Evolutionary conservation across 2,329 filamentous ascomycete genomes (phyloP).

Genomic region (Diaporthe eres): DNA sequence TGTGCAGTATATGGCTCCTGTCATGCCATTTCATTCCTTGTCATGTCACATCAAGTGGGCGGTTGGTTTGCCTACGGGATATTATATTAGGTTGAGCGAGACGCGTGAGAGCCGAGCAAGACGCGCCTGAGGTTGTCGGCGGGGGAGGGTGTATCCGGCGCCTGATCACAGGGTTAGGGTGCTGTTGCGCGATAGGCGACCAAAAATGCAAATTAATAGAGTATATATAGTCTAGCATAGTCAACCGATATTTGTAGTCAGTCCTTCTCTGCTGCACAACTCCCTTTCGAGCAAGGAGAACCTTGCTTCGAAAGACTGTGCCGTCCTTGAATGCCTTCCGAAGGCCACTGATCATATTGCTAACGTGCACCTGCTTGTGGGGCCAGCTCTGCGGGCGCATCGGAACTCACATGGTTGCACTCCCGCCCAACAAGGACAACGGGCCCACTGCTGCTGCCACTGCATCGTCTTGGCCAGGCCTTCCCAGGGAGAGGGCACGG

Average conservation of each 20-base stretch:
- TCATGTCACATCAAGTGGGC: neutral
- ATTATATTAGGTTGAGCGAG: neutral
- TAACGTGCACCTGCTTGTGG: neutral
- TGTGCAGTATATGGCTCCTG: neutral
- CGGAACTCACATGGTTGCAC: conserved; percentile 21
- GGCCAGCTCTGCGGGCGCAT: neutral
- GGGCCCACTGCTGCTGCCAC: conserved; percentile 17
- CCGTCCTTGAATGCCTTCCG: neutral
- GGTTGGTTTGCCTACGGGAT: neutral
- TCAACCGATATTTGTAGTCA: neutral
- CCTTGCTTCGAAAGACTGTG: neutral
- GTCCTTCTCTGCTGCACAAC: neutral
- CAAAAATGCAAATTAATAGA: neutral
- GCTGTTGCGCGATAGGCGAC: neutral
- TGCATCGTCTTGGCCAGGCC: conserved; percentile 15
- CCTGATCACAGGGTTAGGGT: neutral
- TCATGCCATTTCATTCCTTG: neutral
- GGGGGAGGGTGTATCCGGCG: neutral
- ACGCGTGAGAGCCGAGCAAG: conserved; percentile 7
- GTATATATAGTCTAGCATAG: neutral
- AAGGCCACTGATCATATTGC: neutral
- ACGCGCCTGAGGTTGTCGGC: neutral
- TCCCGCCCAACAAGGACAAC: neutral
- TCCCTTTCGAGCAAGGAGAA: neutral
- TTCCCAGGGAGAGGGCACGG: neutral